A percentile compares a stretch with the other conserved stretches of the same genome.
Conservation (phyloP, 2,329 filamentous ascomycete species). For the Aspergillus sclerotialis region DNA sequence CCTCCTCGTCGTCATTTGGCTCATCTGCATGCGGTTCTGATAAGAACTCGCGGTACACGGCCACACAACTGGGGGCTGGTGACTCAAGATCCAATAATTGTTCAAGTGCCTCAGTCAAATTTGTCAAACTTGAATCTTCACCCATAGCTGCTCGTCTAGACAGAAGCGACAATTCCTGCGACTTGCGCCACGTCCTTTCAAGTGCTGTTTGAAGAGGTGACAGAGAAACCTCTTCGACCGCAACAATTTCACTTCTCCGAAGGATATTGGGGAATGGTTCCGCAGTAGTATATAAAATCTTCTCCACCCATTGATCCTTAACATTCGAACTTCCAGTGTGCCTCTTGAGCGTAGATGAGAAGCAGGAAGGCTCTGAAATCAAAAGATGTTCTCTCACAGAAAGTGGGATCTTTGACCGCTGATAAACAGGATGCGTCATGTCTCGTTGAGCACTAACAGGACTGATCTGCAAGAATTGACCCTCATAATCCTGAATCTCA, state of each 20-base stretch:
- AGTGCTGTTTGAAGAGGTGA: constrained; percentile 78
- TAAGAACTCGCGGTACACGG: constrained; percentile 68
- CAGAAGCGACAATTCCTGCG: constrained; percentile 69
- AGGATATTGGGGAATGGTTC: constrained; percentile 89
- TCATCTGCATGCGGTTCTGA: constrained; percentile 42
- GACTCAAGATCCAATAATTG: constrained; percentile 72
- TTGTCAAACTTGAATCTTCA: constrained; percentile 61
- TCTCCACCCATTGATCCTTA: constrained; percentile 71
- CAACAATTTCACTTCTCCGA: constrained; percentile 75
- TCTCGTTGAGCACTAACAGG: constrained; percentile 77
- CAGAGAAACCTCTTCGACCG: constrained; percentile 59
- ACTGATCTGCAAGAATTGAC: constrained; percentile 80
- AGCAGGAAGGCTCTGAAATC: constrained; percentile 67
- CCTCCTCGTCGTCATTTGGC: constrained; percentile 34
- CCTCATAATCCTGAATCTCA: constrained; percentile 73
- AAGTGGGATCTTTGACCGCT: constrained; percentile 75
- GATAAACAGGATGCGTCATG: constrained; percentile 73
- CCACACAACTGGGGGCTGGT: constrained; percentile 67
- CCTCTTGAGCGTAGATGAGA: constrained; percentile 68
- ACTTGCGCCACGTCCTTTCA: constrained; percentile 85
- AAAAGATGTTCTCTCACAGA: constrained; percentile 82
- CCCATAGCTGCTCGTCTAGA: constrained; percentile 69
- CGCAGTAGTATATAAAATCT: constrained; percentile 73
- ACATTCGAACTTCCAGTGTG: constrained; percentile 60
- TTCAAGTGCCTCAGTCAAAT: constrained; percentile 68